Evolutionary conservation across 1,139 yeast genomes (phyloP).

Genomic region (Suhomyces atakaporum): DNA sequence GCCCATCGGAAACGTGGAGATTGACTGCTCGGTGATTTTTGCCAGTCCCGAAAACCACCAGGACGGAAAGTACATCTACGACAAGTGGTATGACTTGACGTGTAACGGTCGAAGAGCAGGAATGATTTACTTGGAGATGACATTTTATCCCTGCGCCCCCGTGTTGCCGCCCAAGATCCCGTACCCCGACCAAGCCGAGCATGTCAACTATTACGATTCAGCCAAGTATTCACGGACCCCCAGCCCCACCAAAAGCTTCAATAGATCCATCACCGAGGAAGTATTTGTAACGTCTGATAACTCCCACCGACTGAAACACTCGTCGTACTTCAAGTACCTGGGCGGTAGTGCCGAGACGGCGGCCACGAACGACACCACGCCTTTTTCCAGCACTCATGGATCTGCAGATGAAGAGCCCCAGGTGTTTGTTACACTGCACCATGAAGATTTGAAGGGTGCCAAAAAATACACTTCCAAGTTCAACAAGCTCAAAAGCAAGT

Average conservation of each 20-base stretch:
- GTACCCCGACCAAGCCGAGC: conserved; percentile 1
- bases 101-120: conserved; percentile 83
- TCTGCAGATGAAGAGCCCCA: conserved; percentile 12
- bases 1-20: conserved; percentile 77
- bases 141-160: conserved; percentile 75
- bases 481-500: conserved; percentile 33
- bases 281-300: conserved; percentile 16
- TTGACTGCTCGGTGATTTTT: conserved; percentile 75
- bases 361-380: conserved; percentile 7
- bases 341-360: conserved; percentile 8
- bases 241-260: conserved; percentile 8
- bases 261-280: conserved; percentile 5
- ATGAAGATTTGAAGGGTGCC: conserved; percentile 16
- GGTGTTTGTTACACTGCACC: conserved; percentile 20
- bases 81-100: conserved; percentile 77
- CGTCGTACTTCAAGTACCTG: conserved; percentile 16
- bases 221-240: conserved; percentile 8
- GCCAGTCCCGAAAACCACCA: conserved; percentile 46
- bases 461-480: conserved; percentile 31
- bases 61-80: conserved; percentile 69
- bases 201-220: conserved; percentile 1
- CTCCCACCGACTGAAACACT: conserved; percentile 18
- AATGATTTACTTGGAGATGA: conserved; percentile 84
- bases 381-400: conserved; percentile 11
- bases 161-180: conserved; percentile 44